Base-by-base conservation (phyloP, 1,139 yeast species). In the Yamadazyma triangularis region DNA sequence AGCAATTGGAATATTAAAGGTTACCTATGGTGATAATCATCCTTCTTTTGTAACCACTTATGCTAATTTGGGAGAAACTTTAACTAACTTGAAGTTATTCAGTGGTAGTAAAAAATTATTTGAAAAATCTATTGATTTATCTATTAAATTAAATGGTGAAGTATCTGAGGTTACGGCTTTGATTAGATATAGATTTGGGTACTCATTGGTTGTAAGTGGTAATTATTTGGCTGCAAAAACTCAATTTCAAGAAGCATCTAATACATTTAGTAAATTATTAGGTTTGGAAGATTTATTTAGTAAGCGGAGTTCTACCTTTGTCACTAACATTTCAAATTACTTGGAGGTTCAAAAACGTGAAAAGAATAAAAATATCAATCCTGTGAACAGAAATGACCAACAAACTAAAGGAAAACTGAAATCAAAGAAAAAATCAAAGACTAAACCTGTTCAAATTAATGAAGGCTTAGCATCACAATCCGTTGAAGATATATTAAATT, bases 31-130 rank as follows among this genome's bases (percentile, higher is more conserved):
- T 7, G 59, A 58, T 33, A 70, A 67, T 29, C 95, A 88, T 50
- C 91, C 93, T 24, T 81, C 83, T 30, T 60, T 72, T 28, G 61
- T 81, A 35, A 75, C 84, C 37, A 73, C 86, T n/a, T 60, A 77
- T 41, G 71, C 79, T 34, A 79, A 82, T 46, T 64, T 81, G 39
- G 84, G 81, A 21, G 70, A 74, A 26, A 65, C 76, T 48, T 62
- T 87, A 38, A 76, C 79, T 44, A 70, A 70, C 37, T 53, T 72
- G 29, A 70, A 77, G 36, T 47, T 60, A 28, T 51, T 36, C 29
- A 45, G 45, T n/a, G 50, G 51, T n/a, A 61, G 72, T n/a, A 40
- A 47, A 24, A 48, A 53, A 29, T 69, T 87, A 44, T 70, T 77
- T 44, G 56, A 63, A 30, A 60, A 59, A 29, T 64, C 82, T 9